Evolutionary conservation across 2,329 filamentous ascomycete species (phyloP).

Genomic region (Colletotrichum falcatum): DNA sequence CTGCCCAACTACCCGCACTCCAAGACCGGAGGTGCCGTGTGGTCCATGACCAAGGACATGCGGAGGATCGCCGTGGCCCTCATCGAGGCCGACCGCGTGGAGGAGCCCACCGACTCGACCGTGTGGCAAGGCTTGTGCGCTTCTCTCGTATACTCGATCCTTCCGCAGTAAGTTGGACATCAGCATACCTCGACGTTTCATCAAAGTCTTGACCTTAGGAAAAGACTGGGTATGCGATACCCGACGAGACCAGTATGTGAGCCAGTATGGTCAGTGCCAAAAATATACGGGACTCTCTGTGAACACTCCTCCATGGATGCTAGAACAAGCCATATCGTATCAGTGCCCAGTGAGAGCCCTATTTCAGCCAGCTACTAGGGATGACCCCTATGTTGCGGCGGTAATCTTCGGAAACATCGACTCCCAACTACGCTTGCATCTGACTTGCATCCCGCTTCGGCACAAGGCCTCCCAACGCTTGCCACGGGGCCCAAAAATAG

Average conservation of each 20-base stretch:
- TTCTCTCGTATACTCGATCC: background rate
- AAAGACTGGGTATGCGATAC: background rate
- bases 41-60: conserved; percentile 51
- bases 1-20: conserved; percentile 53
- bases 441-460: too few species aligned
- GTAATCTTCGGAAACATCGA: too few species aligned
- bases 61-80: conserved; percentile 47
- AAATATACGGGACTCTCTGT: background rate
- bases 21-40: conserved; percentile 52
- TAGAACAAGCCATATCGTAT: background rate
- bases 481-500: too few species aligned
- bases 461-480: too few species aligned
- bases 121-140: conserved; percentile 23
- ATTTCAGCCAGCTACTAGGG: background rate
- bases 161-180: background rate
- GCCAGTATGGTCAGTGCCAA: background rate
- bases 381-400: too few species aligned
- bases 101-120: conserved; percentile 31
- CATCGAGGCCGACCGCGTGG: conserved; percentile 52
- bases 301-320: background rate
- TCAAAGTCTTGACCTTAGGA: background rate
- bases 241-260: background rate
- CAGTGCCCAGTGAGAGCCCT: background rate
- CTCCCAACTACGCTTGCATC: too few species aligned
- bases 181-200: background rate